Conservation (phyloP, 2,329 filamentous ascomycete genomes). For the Neoscytalidium dimidiatum region DNA sequence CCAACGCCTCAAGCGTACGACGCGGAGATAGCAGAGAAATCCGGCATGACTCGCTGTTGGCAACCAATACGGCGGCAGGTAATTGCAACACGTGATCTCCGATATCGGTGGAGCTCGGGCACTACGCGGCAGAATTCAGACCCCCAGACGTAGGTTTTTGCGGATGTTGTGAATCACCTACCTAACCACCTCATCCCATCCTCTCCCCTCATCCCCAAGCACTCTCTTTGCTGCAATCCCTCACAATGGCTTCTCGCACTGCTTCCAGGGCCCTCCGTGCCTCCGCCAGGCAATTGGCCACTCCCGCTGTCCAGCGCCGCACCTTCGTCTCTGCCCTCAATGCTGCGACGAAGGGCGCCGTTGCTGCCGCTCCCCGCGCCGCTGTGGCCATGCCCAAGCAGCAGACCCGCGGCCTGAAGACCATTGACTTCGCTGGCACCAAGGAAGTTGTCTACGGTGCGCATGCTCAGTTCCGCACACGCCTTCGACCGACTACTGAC, state of each 20-base stretch:
- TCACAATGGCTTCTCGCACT: slow-evolving; percentile 76
- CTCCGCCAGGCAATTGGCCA: slow-evolving; percentile 58
- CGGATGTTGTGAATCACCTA: slow-evolving; percentile 6
- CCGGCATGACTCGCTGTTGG: background rate
- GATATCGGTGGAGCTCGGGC: slow-evolving; percentile 18
- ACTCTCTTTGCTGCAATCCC: slow-evolving; percentile 29
- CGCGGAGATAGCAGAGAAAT: background rate
- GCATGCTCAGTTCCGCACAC: slow-evolving; percentile 30
- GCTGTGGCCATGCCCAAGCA: slow-evolving; percentile 56
- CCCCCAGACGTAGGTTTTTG: slow-evolving; percentile 11
- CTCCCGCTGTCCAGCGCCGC: slow-evolving; percentile 54
- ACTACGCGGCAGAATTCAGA: slow-evolving; percentile 17
- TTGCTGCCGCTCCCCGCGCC: slow-evolving; percentile 48
- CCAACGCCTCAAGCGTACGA: background rate
- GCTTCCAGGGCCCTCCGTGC: slow-evolving; percentile 64
- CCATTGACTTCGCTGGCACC: slow-evolving; percentile 94
- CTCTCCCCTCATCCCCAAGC: slow-evolving; percentile 21
- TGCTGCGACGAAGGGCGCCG: slow-evolving; percentile 47
- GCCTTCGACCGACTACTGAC: slow-evolving; percentile 33
- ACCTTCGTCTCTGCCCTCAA: slow-evolving; percentile 61
- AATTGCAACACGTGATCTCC: slow-evolving; percentile 19
- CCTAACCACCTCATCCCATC: slow-evolving; percentile 24
- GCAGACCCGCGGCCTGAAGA: slow-evolving; percentile 88
- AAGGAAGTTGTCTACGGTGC: slow-evolving; percentile 94
- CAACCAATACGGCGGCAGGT: slow-evolving; percentile 3